These are phyloP conservation scores for Ophiostoma ulmi DNA, from an alignment of 2,329 filamentous ascomycete genomes.

Conservation along the genomic window DNA sequence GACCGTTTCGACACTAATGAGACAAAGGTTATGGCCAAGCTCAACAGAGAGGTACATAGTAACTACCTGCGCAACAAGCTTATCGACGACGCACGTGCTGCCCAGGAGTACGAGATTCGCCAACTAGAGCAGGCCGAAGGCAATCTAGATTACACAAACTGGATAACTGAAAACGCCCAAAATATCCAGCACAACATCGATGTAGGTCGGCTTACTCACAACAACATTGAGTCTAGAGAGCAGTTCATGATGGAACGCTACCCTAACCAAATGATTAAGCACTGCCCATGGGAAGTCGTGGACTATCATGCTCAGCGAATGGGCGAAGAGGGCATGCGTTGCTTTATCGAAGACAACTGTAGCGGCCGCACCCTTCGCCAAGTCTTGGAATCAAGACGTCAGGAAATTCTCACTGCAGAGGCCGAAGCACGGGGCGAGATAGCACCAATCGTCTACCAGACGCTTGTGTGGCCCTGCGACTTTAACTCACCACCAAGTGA, in stretches of 20 bases:
- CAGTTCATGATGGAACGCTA: background rate
- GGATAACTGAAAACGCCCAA: background rate
- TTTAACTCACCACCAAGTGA: background rate
- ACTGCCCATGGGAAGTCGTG: background rate
- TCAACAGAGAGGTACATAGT: background rate
- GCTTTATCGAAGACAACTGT: no score
- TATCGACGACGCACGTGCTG: background rate
- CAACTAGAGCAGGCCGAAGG: background rate
- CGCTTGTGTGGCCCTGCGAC: background rate
- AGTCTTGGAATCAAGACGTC: background rate
- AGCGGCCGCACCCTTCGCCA: no score
- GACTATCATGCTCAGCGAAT: background rate
- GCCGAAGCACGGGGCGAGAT: background rate
- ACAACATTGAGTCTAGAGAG: background rate
- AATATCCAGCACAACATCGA: background rate
- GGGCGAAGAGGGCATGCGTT: background rate
- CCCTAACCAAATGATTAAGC: background rate
- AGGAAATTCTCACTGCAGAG: background rate
- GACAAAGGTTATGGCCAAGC: background rate
- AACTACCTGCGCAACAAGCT: background rate
- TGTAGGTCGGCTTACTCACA: background rate
- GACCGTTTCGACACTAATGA: background rate
- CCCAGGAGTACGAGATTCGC: background rate
- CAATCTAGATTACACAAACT: background rate
- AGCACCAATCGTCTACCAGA: background rate